phyloP scores from a whole-genome alignment of 768 basidiomycete genomes.

The Termitomyces sp. region DNA sequence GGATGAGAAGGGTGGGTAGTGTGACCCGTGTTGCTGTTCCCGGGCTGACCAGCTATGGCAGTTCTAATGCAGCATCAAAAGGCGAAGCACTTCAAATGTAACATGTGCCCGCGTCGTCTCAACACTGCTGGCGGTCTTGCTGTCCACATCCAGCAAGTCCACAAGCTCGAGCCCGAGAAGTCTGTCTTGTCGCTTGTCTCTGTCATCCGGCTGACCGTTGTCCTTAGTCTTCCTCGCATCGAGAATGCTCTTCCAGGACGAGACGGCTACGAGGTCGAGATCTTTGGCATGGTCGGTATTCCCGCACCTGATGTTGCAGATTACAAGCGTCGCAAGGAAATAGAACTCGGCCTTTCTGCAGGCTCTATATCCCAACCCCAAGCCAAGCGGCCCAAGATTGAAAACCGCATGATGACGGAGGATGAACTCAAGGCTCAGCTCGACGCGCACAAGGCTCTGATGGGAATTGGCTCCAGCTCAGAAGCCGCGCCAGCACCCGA shows the following conservation, averaged over 20 bases:
- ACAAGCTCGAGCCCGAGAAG: slow-evolving; percentile 97
- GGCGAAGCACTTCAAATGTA: slow-evolving; percentile 99
- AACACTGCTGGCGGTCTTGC: slow-evolving; percentile 98
- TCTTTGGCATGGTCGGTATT: slow-evolving; percentile 99
- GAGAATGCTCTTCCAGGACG: slow-evolving; percentile 96
- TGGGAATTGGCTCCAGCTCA: slow-evolving; percentile 58
- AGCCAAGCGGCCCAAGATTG: slow-evolving; percentile 76
- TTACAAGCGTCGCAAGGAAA: slow-evolving; percentile 94
- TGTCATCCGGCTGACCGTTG: not conserved
- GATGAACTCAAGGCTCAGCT: slow-evolving; percentile 84
- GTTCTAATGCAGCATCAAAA: slow-evolving; percentile 99
- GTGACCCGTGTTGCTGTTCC: not conserved
- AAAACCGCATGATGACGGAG: slow-evolving; percentile 75
- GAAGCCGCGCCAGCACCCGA: slow-evolving; percentile 35
- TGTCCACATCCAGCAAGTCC: slow-evolving; percentile 98
- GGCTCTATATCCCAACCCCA: slow-evolving; percentile 81
- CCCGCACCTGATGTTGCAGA: slow-evolving; percentile 92
- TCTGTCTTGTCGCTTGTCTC: slow-evolving; percentile 28
- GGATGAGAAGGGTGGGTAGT: slow-evolving; percentile 87
- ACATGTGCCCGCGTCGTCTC: slow-evolving; percentile 89
- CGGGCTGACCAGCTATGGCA: slow-evolving; percentile 22
- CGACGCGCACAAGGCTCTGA: slow-evolving; percentile 86
- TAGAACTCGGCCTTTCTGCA: slow-evolving; percentile 82
- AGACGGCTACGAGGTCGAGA: slow-evolving; percentile 97
- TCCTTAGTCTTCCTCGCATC: slow-evolving; percentile 70